Evolutionary conservation across 2,329 filamentous ascomycete genomes (phyloP).

Genomic region (Polychaeton citri): DNA sequence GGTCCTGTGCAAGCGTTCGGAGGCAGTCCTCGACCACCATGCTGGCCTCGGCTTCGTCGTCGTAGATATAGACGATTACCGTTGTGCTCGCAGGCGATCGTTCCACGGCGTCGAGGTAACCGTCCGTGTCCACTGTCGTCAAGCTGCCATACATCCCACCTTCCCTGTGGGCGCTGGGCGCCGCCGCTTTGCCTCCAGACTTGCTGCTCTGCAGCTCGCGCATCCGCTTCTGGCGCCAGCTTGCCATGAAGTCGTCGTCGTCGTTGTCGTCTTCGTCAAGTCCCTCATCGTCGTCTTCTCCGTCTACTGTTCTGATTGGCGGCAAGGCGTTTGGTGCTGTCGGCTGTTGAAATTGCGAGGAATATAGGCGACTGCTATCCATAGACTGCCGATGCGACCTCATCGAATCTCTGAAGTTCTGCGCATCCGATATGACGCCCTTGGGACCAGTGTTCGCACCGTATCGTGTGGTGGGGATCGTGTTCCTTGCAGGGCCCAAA

Average conservation of each 20-base stretch:
- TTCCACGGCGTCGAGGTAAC: conserved; percentile 93
- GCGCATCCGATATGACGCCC: conserved; percentile 74
- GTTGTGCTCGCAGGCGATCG: conserved; percentile 68
- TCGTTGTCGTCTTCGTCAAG: conserved; percentile 49
- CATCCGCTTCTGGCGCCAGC: conserved; percentile 73
- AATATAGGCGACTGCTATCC: conserved; percentile 5
- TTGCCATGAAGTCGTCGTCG: conserved; percentile 68
- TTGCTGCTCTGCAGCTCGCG: conserved; percentile 49
- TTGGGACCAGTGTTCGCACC: conserved; percentile 69
- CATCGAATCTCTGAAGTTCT: conserved; percentile 46
- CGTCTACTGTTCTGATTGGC: background rate
- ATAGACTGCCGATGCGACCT: conserved; percentile 16
- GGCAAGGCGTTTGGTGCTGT: background rate
- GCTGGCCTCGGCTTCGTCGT: conserved; percentile 71
- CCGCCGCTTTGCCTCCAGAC: conserved; percentile 39
- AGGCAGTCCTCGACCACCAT: conserved; percentile 67
- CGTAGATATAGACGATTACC: conserved; percentile 89
- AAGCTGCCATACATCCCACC: conserved; percentile 59
- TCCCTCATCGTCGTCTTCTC: conserved; percentile 26
- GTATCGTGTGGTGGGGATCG: conserved; percentile 46
- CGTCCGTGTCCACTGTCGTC: conserved; percentile 73
- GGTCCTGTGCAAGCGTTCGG: conserved; percentile 54
- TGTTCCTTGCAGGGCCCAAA: background rate
- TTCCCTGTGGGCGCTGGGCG: conserved; percentile 46
- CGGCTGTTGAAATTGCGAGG: background rate